Evolutionary conservation across 2,329 filamentous ascomycete genomes (phyloP).

Genomic region (Kalmusia sp.): DNA sequence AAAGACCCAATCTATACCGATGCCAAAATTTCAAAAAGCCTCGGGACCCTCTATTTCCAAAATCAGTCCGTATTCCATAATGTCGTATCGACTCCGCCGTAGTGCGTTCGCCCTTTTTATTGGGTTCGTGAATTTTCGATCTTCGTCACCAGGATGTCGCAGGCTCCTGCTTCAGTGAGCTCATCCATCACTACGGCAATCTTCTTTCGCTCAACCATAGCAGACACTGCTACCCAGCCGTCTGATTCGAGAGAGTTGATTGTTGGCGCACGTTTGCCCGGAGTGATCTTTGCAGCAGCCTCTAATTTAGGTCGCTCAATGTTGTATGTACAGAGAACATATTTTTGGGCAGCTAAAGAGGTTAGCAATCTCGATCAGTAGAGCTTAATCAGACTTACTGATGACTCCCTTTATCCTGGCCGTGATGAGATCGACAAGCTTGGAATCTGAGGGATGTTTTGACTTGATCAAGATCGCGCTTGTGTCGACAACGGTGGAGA

Average conservation of each 20-base stretch:
- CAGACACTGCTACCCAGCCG: constrained; percentile 91
- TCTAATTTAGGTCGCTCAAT: constrained; percentile 74
- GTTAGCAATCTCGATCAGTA: constrained; percentile 24
- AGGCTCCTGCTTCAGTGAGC: constrained; percentile 75
- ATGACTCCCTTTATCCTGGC: constrained; percentile 92
- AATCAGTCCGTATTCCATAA: too few relatives aligned
- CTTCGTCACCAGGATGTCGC: constrained; percentile 83
- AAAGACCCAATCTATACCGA: background rate
- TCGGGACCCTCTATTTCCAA: too few relatives aligned
- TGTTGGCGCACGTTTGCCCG: constrained; percentile 91
- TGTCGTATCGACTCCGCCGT: too few relatives aligned
- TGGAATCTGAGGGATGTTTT: constrained; percentile 78
- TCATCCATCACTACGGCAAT: constrained; percentile 89
- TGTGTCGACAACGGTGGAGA: constrained; percentile 89
- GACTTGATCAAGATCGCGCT: constrained; percentile 93
- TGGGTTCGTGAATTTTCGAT: constrained; percentile 74
- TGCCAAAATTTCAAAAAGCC: background rate
- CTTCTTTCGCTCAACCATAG: constrained; percentile 89
- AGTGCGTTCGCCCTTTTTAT: too few relatives aligned
- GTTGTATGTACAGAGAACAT: constrained; percentile 97
- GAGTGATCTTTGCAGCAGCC: constrained; percentile 78
- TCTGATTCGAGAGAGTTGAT: constrained; percentile 87
- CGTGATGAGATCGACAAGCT: constrained; percentile 82
- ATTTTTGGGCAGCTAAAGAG: constrained; percentile 77
- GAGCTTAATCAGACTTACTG: constrained; percentile 65